Conservation (phyloP, 345 rosid genomes). For the Clausena lansium region DNA sequence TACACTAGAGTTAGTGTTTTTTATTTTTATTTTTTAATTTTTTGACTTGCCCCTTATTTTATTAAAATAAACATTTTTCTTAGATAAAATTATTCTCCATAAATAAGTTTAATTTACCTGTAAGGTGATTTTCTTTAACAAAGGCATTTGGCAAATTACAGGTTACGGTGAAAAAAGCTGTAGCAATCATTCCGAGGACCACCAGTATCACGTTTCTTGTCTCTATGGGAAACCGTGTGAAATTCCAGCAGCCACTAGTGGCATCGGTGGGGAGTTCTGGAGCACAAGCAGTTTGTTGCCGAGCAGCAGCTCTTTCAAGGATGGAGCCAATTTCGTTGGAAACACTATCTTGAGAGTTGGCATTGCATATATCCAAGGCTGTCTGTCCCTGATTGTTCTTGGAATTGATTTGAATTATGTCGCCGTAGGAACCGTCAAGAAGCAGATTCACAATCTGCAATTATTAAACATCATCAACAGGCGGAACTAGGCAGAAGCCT, state of each 20-base stretch:
- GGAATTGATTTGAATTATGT: too few relatives aligned
- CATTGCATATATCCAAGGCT: too few relatives aligned
- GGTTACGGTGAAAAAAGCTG: background rate
- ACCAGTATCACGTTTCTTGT: constrained; percentile 14
- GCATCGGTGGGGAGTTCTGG: background rate
- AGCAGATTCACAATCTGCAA: too few relatives aligned
- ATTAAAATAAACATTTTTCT: background rate
- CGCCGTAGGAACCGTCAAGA: too few relatives aligned
- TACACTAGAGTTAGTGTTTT: too few relatives aligned
- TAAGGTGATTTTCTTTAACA: background rate
- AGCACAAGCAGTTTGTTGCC: background rate
- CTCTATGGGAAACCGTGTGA: background rate
- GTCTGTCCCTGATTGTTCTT: too few relatives aligned
- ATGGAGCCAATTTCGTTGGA: background rate
- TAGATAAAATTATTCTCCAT: background rate
- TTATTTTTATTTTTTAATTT: too few relatives aligned
- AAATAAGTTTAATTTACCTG: background rate
- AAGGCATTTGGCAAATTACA: background rate
- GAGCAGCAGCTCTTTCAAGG: background rate
- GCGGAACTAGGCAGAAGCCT: too few relatives aligned
- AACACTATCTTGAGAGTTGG: too few relatives aligned
- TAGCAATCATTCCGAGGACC: constrained; percentile 4
- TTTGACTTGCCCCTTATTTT: too few relatives aligned
- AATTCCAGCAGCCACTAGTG: background rate
- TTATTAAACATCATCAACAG: too few relatives aligned